These are phyloP conservation scores for Entomortierella chlamydospora DNA, from an alignment of 192 early-diverging fungal species.

Conservation along the genomic window DNA sequence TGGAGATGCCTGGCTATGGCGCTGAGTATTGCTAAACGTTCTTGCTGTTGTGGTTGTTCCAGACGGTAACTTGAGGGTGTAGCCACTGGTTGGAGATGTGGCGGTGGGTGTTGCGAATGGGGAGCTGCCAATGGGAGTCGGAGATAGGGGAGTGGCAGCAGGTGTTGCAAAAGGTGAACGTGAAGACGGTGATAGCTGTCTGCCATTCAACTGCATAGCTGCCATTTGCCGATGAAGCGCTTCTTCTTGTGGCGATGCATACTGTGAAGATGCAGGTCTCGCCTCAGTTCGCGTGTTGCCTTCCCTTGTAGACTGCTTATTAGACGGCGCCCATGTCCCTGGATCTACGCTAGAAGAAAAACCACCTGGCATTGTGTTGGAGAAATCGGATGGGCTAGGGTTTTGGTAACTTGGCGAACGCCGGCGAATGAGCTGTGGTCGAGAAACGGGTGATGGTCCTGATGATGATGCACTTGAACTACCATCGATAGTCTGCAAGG, in stretches of 20 bases:
- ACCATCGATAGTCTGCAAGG: constrained; percentile 5
- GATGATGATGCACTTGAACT: not conserved
- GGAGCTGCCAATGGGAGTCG: not conserved
- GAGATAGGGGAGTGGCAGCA: not conserved
- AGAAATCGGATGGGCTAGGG: not conserved
- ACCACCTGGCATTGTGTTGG: constrained; percentile 39
- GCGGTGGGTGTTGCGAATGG: not conserved
- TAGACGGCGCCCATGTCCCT: constrained; percentile 8
- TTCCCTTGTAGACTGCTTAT: not conserved
- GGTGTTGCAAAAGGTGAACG: not conserved
- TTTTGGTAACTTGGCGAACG: constrained; percentile 10
- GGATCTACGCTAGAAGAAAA: constrained; percentile 24
- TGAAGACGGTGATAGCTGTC: not conserved
- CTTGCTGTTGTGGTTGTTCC: constrained; percentile 23
- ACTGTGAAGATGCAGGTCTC: not conserved
- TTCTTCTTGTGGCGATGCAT: constrained; percentile 1
- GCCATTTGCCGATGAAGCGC: constrained; percentile 7
- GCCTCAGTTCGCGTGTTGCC: not conserved
- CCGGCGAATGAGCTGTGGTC: constrained; percentile 20
- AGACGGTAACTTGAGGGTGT: not conserved
- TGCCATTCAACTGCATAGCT: constrained; percentile 24
- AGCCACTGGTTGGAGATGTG: constrained; percentile 1
- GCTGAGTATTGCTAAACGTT: constrained; percentile 45
- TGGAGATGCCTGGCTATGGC: constrained; percentile 16
- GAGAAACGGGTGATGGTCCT: constrained; percentile 3